A percentile compares a stretch with the other conserved stretches of the same genome.
phyloP scores from a whole-genome alignment of 306 rosid genomes.

The Citrullus amarus region DNA sequence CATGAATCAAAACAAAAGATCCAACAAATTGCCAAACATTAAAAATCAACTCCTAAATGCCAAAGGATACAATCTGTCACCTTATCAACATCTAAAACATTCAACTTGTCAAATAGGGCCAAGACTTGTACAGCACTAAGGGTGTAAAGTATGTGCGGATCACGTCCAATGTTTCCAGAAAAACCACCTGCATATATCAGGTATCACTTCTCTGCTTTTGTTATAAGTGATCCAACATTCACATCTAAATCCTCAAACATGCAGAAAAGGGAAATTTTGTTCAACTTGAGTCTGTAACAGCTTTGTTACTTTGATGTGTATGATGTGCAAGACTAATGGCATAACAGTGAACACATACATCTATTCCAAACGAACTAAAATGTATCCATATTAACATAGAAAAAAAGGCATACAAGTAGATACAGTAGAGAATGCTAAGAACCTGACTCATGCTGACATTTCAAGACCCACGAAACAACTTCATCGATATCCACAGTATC shows the following conservation, averaged over 20 bases:
- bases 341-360: background rate
- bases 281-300: no score
- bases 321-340: background rate
- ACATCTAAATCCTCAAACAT: background rate
- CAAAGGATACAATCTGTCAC: slow-evolving; percentile 78
- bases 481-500: no score
- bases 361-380: background rate
- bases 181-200: slow-evolving; percentile 54
- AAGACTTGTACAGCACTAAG: slow-evolving; percentile 75
- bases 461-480: slow-evolving; percentile 54
- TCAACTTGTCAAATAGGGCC: slow-evolving; percentile 58
- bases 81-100: slow-evolving; percentile 42
- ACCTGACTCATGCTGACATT: slow-evolving; percentile 84
- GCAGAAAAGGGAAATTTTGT: no score
- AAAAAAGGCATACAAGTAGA: background rate
- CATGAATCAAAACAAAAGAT: background rate
- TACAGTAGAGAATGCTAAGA: background rate
- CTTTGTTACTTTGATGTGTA: no score
- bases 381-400: background rate
- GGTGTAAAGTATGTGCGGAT: slow-evolving; percentile 58
- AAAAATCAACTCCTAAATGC: background rate
- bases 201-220: background rate
- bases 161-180: slow-evolving; percentile 75
- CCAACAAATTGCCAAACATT: background rate
- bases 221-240: no score